These are phyloP conservation scores for Rhizopus microsporus DNA, from an alignment of 371 early-diverging fungal genomes.

Conservation along the genomic window DNA sequence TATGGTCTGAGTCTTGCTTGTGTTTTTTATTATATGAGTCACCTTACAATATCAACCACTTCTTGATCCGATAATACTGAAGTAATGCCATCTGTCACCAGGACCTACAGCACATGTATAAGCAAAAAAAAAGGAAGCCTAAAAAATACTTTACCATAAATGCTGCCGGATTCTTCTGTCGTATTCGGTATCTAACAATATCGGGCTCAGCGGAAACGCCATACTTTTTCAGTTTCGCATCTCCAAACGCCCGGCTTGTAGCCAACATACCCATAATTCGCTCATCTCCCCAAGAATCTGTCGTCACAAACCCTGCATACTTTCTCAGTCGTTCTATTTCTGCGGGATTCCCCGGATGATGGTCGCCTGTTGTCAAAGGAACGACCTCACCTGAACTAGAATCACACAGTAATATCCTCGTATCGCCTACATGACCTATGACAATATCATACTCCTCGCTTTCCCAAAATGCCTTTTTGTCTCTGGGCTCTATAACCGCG, in stretches of 20 bases:
- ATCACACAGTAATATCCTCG: slow-evolving; percentile 62
- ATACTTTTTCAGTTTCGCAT: slow-evolving; percentile 68
- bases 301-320: slow-evolving; percentile 64
- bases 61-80: slow-evolving; percentile 81
- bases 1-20: background rate
- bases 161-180: slow-evolving; percentile 42
- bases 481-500: slow-evolving; percentile 59
- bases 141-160: slow-evolving; percentile 33
- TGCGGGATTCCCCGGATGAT: slow-evolving; percentile 62
- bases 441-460: slow-evolving; percentile 55
- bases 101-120: slow-evolving; percentile 26
- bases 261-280: slow-evolving; percentile 71
- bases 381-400: slow-evolving; percentile 52
- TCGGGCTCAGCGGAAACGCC: slow-evolving; percentile 81
- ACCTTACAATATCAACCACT: slow-evolving; percentile 70
- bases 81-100: slow-evolving; percentile 76
- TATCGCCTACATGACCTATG: slow-evolving; percentile 68
- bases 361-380: slow-evolving; percentile 59
- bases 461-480: slow-evolving; percentile 61
- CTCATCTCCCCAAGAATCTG: slow-evolving; percentile 81
- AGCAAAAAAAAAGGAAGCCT: background rate
- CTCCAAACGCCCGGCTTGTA: slow-evolving; percentile 76
- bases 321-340: slow-evolving; percentile 60
- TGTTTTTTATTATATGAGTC: background rate
- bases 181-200: slow-evolving; percentile 47